Base-by-base conservation (phyloP, 768 basidiomycete species). In the Nevesoporus exiguus region DNA sequence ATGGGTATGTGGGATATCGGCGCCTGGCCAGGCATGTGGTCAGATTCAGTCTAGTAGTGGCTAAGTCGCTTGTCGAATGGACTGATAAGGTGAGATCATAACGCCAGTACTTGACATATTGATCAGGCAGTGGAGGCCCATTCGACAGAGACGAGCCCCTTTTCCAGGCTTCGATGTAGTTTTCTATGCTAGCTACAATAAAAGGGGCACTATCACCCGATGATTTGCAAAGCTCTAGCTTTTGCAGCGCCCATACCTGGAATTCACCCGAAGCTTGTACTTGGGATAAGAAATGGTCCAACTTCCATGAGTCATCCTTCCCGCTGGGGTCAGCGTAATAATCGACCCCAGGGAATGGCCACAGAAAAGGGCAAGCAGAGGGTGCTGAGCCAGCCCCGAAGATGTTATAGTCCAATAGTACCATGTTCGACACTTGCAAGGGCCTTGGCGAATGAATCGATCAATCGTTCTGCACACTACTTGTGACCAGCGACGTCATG, bases 1-100 rank as follows among this genome's bases (percentile, higher is more conserved):
- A 97, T 86, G 13, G 93, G 92, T 61, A 93, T 94, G 44, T 54
- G 10, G 51, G 55, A 14, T 34, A 34, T 34, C 33, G 11, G 10
- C 8, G 15, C 15, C 34, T 2, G 15, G 15, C 15, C 34, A 6
- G 34, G 15, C 34, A 36, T 36, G 34, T 29, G 8, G 27, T 29
- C 8, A 29, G 27, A n/a, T n/a, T n/a, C n/a, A n/a, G n/a, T n/a
- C n/a, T n/a, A n/a, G n/a, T n/a, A n/a, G n/a, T n/a, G n/a, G n/a
- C n/a, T n/a, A n/a, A n/a, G 27, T 29, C 8, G 27, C 8, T 29
- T 8, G 27, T 29, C 27, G 27, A 8, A 29, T 29, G 8, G 5
- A 8, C 27, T 29, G 27, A n/a, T n/a, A n/a, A n/a, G n/a, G n/a
- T n/a, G n/a, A n/a, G n/a, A n/a, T n/a, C n/a, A n/a, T n/a, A n/a